Evolutionary conservation across 164 flowering plant species (phyloP).

Genomic region (Magnolia changhungtana): DNA sequence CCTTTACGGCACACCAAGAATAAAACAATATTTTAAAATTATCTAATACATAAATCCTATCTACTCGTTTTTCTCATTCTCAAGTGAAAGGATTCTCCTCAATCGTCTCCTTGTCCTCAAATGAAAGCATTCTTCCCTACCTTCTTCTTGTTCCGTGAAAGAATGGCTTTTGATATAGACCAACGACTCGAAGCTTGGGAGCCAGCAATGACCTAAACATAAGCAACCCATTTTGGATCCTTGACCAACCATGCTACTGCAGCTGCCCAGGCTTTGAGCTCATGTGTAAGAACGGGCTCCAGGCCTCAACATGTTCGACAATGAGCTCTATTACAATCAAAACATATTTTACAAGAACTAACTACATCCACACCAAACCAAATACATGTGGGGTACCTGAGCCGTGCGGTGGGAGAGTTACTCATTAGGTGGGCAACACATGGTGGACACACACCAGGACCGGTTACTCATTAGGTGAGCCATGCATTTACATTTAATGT

Average conservation of each 20-base stretch:
- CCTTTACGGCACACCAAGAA: no score
- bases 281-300: conserved; percentile 34
- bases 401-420: no score
- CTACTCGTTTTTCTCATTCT: no score
- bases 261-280: conserved; percentile 40
- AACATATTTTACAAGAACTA: conserved; percentile 28
- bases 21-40: no score
- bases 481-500: no score
- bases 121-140: no score
- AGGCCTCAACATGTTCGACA: conserved; percentile 27
- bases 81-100: not conserved
- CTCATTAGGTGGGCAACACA: no score
- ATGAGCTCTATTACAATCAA: conserved; percentile 28
- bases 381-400: no score
- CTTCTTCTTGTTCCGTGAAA: no score
- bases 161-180: conserved; percentile 19
- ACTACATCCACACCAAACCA: no score
- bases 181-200: conserved; percentile 31
- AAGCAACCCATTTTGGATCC: conserved; percentile 53
- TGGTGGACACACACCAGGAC: conserved; percentile 1
- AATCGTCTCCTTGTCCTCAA: not conserved
- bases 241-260: conserved; percentile 40
- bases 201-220: conserved; percentile 44
- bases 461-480: no score
- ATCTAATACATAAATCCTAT: no score